phyloP scores from a whole-genome alignment of 371 early-diverging fungal species.

The Apophysomyces sp. region DNA sequence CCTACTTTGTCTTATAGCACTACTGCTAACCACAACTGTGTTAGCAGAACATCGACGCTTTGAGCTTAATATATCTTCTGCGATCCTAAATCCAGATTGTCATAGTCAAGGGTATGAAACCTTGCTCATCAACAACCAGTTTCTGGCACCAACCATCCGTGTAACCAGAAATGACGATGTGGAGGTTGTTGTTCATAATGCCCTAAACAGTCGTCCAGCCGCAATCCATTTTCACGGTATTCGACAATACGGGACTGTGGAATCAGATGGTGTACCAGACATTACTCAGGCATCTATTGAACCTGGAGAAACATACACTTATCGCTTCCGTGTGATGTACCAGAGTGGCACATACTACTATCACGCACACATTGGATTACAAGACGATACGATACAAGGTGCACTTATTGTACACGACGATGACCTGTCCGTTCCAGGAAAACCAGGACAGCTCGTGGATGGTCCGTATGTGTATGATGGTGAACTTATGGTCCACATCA shows the following conservation, averaged over 20 bases:
- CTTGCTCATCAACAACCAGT: constrained; percentile 37
- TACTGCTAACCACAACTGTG: neutral
- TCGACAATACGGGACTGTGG: constrained; percentile 29
- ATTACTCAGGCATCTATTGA: constrained; percentile 55
- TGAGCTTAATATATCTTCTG: constrained; percentile 14
- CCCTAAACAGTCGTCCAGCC: constrained; percentile 3
- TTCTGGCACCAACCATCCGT: constrained; percentile 43
- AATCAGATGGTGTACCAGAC: constrained; percentile 58
- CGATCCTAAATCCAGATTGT: constrained; percentile 33
- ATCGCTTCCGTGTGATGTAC: constrained; percentile 38
- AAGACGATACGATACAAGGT: constrained; percentile 49
- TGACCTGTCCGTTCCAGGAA: constrained; percentile 11
- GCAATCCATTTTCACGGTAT: constrained; percentile 48
- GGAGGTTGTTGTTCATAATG: constrained; percentile 33
- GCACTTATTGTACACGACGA: constrained; percentile 49
- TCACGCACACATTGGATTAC: constrained; percentile 45
- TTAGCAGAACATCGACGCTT: constrained; percentile 10
- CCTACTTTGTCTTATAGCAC: neutral
- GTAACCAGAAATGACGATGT: constrained; percentile 37
- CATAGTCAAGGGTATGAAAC: constrained; percentile 5
- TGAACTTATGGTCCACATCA: constrained; percentile 38
- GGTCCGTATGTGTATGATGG: constrained; percentile 42
- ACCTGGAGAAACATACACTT: constrained; percentile 42
- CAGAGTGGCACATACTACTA: constrained; percentile 57
- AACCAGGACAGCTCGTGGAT: constrained; percentile 1